Evolutionary conservation across 306 rosid species (phyloP).

Genomic region (Hylodesmum podocarpum): DNA sequence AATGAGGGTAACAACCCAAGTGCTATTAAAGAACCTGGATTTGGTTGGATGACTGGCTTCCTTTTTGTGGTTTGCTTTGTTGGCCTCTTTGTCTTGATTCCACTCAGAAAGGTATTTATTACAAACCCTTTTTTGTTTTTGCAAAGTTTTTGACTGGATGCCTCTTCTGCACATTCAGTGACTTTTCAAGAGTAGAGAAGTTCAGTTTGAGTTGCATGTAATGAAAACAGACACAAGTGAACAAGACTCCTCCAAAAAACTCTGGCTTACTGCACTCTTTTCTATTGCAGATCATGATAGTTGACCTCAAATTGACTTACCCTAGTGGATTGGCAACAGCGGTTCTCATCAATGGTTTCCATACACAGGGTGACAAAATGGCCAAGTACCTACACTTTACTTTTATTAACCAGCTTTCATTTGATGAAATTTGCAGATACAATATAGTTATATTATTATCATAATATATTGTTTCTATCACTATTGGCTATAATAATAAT

Average conservation of each 20-base stretch:
- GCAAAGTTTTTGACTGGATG: not conserved
- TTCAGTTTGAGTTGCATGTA: not conserved
- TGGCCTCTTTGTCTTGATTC: conserved; percentile 89
- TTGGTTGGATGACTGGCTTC: conserved; percentile 86
- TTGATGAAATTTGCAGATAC: not conserved
- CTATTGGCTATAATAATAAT: not conserved
- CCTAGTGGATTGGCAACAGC: conserved; percentile 97
- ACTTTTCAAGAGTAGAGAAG: not conserved
- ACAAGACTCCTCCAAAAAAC: not conserved
- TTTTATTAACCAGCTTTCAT: not conserved
- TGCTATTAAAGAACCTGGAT: conserved; percentile 68
- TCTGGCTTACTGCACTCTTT: conserved; percentile 15
- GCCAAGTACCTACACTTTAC: conserved; percentile 60
- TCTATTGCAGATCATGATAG: conserved; percentile 74
- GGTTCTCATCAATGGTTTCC: conserved; percentile 94
- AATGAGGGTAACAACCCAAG: conserved; percentile 59
- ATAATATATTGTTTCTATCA: not conserved
- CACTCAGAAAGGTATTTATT: conserved; percentile 76
- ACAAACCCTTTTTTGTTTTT: not conserved
- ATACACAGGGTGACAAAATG: conserved; percentile 82
- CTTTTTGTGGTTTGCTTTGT: conserved; percentile 92
- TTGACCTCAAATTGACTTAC: conserved; percentile 81
- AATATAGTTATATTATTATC: not conserved
- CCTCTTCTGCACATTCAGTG: not conserved
- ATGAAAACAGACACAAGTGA: not conserved